Evolutionary conservation across 108 stramenopile species (phyloP), one percentile per base, ranked within the genome.

Genomic region (Licmophora abbreviata): DNA sequence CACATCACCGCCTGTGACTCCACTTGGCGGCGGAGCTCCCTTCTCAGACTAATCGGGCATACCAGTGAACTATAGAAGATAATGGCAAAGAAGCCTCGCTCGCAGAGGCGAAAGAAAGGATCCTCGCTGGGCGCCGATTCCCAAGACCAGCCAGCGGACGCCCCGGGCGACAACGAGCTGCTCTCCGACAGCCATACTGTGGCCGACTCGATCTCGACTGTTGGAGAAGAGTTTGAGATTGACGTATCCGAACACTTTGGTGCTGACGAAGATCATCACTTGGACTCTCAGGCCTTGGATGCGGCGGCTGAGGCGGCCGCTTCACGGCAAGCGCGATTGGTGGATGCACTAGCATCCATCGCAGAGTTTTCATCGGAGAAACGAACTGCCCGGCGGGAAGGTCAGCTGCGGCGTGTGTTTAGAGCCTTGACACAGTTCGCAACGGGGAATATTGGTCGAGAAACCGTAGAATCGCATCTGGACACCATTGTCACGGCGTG

Each of bases 401-500:
- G 60, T n/a, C 36, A 24, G 0, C 60, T 79, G 15, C 63, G 66
- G 17, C 21, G 44, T 21, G 50, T 80, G 18, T 92, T 92, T 67
- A 65, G 64, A 51, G 64, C 72, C 11, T 41, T 92, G 0, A 75
- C 83, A 8, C 79, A 81, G 41, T 86, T 66, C 48, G 79, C 81
- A 10, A 63, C 69, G n/a, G 71, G 68, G 12, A 25, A 43, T 1
- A 51, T 44, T 23, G 67, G 65, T 0, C 48, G 20, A 28, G 71
- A 77, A 48, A 38, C 61, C 24, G 30, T 83, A 8, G 46, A 51
- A 9, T 14, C 31, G 18, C 31, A 33, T 37, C 56, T 46, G 43
- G 50, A 53, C 5, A 40, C n/a, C 10, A n/a, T 73, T 11, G 33
- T 56, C 29, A 55, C 55, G 23, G 51, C 60, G 8, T 76, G 74